Evolutionary conservation across 2,329 filamentous ascomycete genomes (phyloP).

Genomic region (Fusarium sp.): DNA sequence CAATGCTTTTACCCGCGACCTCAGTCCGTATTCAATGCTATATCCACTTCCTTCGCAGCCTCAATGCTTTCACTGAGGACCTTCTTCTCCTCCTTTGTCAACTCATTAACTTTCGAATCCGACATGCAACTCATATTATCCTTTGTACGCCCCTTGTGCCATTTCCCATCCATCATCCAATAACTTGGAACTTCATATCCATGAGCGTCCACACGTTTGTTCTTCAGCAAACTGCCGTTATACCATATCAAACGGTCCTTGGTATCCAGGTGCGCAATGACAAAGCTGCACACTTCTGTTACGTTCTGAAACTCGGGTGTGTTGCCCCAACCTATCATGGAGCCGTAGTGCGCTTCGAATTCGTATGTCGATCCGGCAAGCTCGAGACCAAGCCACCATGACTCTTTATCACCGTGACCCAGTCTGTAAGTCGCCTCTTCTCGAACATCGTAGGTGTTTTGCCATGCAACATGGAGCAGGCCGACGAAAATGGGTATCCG

Average conservation of each 20-base stretch:
- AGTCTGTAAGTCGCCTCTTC: slow-evolving; percentile 57
- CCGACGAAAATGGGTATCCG: slow-evolving; percentile 54
- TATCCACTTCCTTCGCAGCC: slow-evolving; percentile 28
- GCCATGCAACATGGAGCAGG: slow-evolving; percentile 59
- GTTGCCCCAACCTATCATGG: slow-evolving; percentile 55
- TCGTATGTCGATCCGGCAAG: slow-evolving; percentile 55
- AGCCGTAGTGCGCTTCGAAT: slow-evolving; percentile 59
- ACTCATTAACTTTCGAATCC: slow-evolving; percentile 3
- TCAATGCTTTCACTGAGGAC: slow-evolving; percentile 24
- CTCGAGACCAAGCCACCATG: slow-evolving; percentile 61
- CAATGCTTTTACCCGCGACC: neutral
- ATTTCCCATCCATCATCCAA: slow-evolving; percentile 59
- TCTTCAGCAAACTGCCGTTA: slow-evolving; percentile 59
- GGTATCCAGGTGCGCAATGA: slow-evolving; percentile 59
- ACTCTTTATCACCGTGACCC: slow-evolving; percentile 62
- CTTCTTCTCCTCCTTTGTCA: slow-evolving; percentile 17
- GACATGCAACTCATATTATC: slow-evolving; percentile 58
- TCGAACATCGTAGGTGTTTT: slow-evolving; percentile 58
- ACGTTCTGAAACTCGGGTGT: neutral
- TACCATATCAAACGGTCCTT: slow-evolving; percentile 57
- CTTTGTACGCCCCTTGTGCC: slow-evolving; percentile 53
- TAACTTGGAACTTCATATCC: slow-evolving; percentile 53
- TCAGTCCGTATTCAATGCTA: neutral
- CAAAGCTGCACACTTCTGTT: slow-evolving; percentile 55
- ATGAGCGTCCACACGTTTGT: slow-evolving; percentile 50